A percentile compares a stretch with the other conserved stretches of the same genome.
phyloP scores from a whole-genome alignment of 2,329 filamentous ascomycete genomes.

The Rhynchosporium agropyri region DNA sequence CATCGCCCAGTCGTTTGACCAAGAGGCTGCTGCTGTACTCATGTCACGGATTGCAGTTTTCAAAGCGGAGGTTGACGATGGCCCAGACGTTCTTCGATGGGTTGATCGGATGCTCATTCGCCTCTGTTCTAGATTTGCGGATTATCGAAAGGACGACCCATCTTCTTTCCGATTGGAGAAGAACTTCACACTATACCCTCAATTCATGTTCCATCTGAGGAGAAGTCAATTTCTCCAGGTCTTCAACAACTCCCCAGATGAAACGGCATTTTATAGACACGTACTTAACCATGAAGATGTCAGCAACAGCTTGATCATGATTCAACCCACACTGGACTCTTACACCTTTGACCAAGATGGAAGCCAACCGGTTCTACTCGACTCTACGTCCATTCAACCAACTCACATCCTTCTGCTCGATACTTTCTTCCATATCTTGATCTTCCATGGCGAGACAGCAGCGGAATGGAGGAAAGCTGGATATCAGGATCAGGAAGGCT shows the following conservation, averaged over 20 bases:
- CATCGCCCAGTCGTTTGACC: constrained; percentile 95
- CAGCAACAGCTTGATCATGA: constrained; percentile 96
- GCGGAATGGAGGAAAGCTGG: constrained; percentile 98
- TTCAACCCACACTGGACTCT: constrained; percentile 94
- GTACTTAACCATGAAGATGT: constrained; percentile 97
- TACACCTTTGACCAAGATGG: constrained; percentile 97
- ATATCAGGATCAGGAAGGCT: constrained; percentile 97
- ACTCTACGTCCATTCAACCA: constrained; percentile 94
- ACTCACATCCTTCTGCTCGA: constrained; percentile 93
- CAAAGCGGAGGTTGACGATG: constrained; percentile 97
- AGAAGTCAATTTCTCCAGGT: constrained; percentile 97
- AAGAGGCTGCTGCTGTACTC: constrained; percentile 94
- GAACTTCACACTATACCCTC: constrained; percentile 98
- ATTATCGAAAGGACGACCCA: constrained; percentile 97
- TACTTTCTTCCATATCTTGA: constrained; percentile 99
- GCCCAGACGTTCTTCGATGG: constrained; percentile 97
- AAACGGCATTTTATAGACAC: constrained; percentile 98
- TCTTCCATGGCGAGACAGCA: constrained; percentile 98
- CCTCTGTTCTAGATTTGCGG: constrained; percentile 92
- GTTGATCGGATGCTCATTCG: constrained; percentile 98
- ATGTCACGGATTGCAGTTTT: constrained; percentile 99
- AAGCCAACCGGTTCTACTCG: constrained; percentile 87
- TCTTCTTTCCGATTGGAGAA: constrained; percentile 96
- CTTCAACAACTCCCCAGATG: constrained; percentile 99
- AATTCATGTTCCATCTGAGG: constrained; percentile 99